Conservation (phyloP, 306 rosid genomes). For the Phaseolus lunatus region DNA sequence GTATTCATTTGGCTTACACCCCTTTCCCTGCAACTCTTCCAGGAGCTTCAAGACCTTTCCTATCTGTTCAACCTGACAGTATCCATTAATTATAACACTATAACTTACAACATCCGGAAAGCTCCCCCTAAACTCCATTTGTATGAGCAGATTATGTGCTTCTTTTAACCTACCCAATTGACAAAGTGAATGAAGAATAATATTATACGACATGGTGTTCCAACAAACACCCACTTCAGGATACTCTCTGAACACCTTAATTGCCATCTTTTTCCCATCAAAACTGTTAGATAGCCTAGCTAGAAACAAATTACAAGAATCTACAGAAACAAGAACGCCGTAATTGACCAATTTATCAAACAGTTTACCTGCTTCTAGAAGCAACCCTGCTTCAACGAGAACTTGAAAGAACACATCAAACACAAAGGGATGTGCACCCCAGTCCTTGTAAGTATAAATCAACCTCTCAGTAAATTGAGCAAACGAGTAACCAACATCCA, state of each 20-base stretch:
- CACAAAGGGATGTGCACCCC: conserved; percentile 80
- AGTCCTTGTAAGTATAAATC: conserved; percentile 83
- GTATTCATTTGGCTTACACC: conserved; percentile 65
- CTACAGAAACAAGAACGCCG: conserved; percentile 69
- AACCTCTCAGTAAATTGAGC: conserved; percentile 61
- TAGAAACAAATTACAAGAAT: conserved; percentile 81
- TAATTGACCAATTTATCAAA: conserved; percentile 68
- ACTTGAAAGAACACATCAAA: conserved; percentile 81
- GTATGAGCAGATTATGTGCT: conserved; percentile 75
- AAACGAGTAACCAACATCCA: conserved; percentile 47
- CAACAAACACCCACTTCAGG: conserved; percentile 71
- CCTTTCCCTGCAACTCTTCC: conserved; percentile 71
- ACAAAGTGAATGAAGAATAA: conserved; percentile 73
- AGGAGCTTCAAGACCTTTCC: conserved; percentile 73
- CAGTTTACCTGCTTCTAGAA: conserved; percentile 66
- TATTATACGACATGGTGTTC: conserved; percentile 71
- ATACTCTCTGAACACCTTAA: conserved; percentile 67
- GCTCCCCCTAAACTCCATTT: conserved; percentile 70
- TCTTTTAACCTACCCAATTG: conserved; percentile 70
- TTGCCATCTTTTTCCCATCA: conserved; percentile 55
- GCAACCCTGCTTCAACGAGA: conserved; percentile 70
- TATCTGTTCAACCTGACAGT: conserved; percentile 65
- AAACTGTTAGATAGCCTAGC: conserved; percentile 54
- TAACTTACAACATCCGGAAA: conserved; percentile 82
- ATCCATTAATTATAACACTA: conserved; percentile 72